These are phyloP conservation scores for Fraxinus nigra DNA, from an alignment of 305 asterid genomes.

Conservation along the genomic window DNA sequence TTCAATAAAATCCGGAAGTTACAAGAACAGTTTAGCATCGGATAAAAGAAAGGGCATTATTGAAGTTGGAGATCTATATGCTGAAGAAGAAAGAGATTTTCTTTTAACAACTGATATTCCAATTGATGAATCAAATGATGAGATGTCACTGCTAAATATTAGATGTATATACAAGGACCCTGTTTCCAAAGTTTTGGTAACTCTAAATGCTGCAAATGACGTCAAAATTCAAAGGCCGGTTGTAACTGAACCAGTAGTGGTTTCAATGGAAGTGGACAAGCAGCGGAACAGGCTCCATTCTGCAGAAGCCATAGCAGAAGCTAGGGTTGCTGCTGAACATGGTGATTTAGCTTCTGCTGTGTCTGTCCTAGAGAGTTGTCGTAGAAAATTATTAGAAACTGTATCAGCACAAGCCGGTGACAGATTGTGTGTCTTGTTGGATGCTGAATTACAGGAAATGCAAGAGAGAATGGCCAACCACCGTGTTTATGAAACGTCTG, in stretches of 20 bases:
- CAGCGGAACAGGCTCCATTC: slow-evolving; percentile 63
- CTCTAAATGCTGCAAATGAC: slow-evolving; percentile 34
- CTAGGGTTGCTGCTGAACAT: slow-evolving; percentile 66
- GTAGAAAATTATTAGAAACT: slow-evolving; percentile 44
- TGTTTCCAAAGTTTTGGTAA: slow-evolving; percentile 32
- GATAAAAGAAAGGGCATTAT: slow-evolving; percentile 47
- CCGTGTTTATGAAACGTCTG: slow-evolving; percentile 63
- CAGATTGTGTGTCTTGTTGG: slow-evolving; percentile 48
- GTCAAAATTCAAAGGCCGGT: slow-evolving; percentile 56
- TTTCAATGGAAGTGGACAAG: slow-evolving; percentile 77
- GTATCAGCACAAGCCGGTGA: slow-evolving; percentile 66
- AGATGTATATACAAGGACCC: slow-evolving; percentile 60
- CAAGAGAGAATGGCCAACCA: slow-evolving; percentile 78
- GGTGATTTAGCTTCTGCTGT: slow-evolving; percentile 64
- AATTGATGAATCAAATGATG: slow-evolving; percentile 30
- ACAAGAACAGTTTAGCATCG: slow-evolving; percentile 36
- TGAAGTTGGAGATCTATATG: slow-evolving; percentile 79
- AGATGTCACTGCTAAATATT: slow-evolving; percentile 52
- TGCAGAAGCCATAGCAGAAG: slow-evolving; percentile 78
- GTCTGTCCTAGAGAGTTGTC: slow-evolving; percentile 51
- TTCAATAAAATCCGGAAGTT: slow-evolving; percentile 76
- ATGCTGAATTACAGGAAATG: slow-evolving; percentile 77
- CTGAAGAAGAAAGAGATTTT: slow-evolving; percentile 90
- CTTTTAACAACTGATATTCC: slow-evolving; percentile 61
- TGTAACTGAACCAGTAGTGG: slow-evolving; percentile 24